A percentile compares a stretch with the other conserved stretches of the same genome.
Evolutionary conservation across 306 rosid genomes (phyloP).

Genomic region (Inga leiocalycina): DNA sequence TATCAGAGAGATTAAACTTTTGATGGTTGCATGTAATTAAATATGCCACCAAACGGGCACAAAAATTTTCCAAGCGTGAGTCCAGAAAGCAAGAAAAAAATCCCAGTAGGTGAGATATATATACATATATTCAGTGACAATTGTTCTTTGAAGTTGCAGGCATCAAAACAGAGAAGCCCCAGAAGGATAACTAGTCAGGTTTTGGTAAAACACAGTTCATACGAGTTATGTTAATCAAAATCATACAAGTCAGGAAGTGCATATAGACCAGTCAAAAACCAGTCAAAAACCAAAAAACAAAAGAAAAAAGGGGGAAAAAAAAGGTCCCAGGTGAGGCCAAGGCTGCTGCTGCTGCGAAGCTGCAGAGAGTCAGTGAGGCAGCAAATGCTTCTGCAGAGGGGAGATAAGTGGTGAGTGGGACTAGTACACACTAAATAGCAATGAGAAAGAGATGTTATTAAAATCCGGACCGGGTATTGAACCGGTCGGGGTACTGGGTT

Average conservation of each 20-base stretch:
- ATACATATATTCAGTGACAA: neutral
- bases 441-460: slow-evolving; percentile 54
- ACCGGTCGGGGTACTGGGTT: no score
- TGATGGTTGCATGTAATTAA: neutral
- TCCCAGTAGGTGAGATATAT: slow-evolving; percentile 40
- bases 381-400: slow-evolving; percentile 35
- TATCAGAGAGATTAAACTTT: neutral
- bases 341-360: slow-evolving; percentile 33
- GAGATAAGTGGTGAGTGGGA: slow-evolving; percentile 27
- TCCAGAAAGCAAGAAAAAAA: slow-evolving; percentile 29
- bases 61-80: neutral
- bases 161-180: neutral
- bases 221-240: neutral
- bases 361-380: slow-evolving; percentile 41
- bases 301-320: neutral
- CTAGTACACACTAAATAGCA: slow-evolving; percentile 13
- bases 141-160: neutral
- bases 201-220: neutral
- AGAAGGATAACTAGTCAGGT: neutral
- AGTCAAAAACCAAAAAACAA: neutral
- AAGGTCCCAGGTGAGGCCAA: slow-evolving; percentile 48
- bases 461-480: no score
- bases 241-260: slow-evolving; percentile 2
- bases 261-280: neutral
- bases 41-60: neutral